These are phyloP conservation scores for Hypseocharis bilobata DNA, from an alignment of 441 rosid species.

Conservation along the genomic window DNA sequence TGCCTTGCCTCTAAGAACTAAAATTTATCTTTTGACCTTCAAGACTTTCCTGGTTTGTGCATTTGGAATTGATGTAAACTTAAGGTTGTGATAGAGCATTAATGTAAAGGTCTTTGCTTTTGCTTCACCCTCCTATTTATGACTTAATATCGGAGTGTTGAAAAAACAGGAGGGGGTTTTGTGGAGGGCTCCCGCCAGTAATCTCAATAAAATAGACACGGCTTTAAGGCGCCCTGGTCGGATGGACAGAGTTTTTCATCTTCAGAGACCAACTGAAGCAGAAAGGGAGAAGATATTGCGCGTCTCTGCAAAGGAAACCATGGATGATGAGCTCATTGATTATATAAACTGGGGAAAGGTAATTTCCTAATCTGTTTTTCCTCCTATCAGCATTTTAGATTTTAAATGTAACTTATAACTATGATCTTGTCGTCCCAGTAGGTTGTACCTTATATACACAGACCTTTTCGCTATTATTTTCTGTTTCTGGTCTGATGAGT, in stretches of 20 bases:
- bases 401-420: neutral
- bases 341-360: constrained; percentile 89
- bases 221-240: constrained; percentile 93
- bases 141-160: constrained; percentile 41
- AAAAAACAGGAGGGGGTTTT: constrained; percentile 98
- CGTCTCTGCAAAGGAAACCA: constrained; percentile 71
- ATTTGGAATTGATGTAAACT: neutral
- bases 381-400: neutral
- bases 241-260: constrained; percentile 89
- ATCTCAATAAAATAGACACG: constrained; percentile 85
- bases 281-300: constrained; percentile 85
- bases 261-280: constrained; percentile 76
- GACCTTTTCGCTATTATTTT: neutral
- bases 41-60: neutral
- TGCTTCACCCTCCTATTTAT: constrained; percentile 10
- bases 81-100: neutral
- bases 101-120: constrained; percentile 8
- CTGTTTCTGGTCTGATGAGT: neutral
- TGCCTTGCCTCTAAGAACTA: too few species aligned
- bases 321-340: constrained; percentile 74
- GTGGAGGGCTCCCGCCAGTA: constrained; percentile 88
- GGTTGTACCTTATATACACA: neutral
- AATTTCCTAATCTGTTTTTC: constrained; percentile 14
- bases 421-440: neutral
- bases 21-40: neutral